Evolutionary conservation across 495 filamentous ascomycete species (phyloP).

Genomic region (Trypethelium eluteriae): DNA sequence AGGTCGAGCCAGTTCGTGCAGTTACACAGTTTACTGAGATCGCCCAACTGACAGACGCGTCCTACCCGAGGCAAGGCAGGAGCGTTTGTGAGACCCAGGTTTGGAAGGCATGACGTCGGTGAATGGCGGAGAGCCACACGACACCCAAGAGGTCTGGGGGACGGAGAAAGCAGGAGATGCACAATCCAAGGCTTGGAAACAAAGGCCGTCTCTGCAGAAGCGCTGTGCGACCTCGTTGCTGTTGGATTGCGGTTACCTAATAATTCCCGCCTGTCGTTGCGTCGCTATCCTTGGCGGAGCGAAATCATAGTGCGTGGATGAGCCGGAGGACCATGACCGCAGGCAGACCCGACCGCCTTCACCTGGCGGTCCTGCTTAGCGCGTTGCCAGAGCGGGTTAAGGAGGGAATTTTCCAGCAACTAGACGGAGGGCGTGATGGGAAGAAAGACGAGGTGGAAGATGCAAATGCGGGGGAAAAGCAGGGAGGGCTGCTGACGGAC

Average conservation of each 20-base stretch:
- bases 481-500: neutral
- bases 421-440: neutral
- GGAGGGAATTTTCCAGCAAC: neutral
- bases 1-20: too few species aligned
- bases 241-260: slow-evolving; percentile 9
- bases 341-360: neutral
- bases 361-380: neutral
- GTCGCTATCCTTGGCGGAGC: neutral
- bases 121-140: too few species aligned
- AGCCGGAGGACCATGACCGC: neutral
- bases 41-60: too few species aligned
- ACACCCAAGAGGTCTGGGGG: neutral
- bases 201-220: neutral
- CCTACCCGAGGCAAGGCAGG: too few species aligned
- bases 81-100: too few species aligned
- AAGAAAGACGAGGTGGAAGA: neutral
- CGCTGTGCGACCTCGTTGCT: neutral
- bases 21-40: too few species aligned
- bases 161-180: slow-evolving; percentile 11
- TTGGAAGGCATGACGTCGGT: neutral
- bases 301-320: too few species aligned
- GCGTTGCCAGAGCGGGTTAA: neutral
- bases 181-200: neutral
- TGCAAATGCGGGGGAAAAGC: slow-evolving; percentile 1
- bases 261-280: neutral